These are phyloP conservation scores for Kluyveromyces sp. DNA, from an alignment of 1,139 yeast genomes.

Conservation along the genomic window DNA sequence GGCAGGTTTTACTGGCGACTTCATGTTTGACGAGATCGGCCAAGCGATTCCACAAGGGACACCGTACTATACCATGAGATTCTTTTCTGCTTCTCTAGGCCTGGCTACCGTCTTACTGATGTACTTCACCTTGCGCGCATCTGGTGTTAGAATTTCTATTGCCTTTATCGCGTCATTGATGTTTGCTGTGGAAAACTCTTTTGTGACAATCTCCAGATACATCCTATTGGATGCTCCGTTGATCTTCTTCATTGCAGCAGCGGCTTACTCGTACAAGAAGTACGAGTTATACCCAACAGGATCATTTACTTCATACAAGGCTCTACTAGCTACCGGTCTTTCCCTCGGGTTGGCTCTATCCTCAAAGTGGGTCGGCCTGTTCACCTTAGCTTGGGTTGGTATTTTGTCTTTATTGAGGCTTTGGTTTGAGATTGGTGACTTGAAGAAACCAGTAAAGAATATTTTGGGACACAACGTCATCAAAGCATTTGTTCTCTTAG, in stretches of 20 bases:
- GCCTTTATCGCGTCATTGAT: conserved; percentile 62
- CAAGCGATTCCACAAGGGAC: conserved; percentile 48
- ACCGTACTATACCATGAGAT: conserved; percentile 80
- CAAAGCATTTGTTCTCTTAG: conserved; percentile 53
- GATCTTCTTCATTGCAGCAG: conserved; percentile 81
- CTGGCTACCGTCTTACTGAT: conserved; percentile 67
- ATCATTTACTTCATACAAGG: conserved; percentile 59
- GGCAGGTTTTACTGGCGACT: conserved; percentile 74
- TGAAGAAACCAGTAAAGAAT: conserved; percentile 35
- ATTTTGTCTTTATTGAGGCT: conserved; percentile 62
- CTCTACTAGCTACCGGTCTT: conserved; percentile 67
- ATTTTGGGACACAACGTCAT: conserved; percentile 40
- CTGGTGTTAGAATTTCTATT: conserved; percentile 78
- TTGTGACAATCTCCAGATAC: conserved; percentile 82
- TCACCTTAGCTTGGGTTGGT: conserved; percentile 93
- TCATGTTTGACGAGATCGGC: conserved; percentile 68
- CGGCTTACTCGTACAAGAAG: conserved; percentile 73
- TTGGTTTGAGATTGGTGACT: conserved; percentile 87
- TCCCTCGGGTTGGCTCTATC: conserved; percentile 83
- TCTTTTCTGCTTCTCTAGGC: conserved; percentile 78
- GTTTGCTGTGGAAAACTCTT: conserved; percentile 77
- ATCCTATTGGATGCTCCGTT: conserved; percentile 88
- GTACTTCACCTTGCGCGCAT: conserved; percentile 74
- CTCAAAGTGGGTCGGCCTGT: conserved; percentile 95
- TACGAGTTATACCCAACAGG: conserved; percentile 78